A percentile compares a stretch with the other conserved stretches of the same genome.
phyloP scores from a whole-genome alignment of 345 rosid genomes.

The Firmiana major region DNA sequence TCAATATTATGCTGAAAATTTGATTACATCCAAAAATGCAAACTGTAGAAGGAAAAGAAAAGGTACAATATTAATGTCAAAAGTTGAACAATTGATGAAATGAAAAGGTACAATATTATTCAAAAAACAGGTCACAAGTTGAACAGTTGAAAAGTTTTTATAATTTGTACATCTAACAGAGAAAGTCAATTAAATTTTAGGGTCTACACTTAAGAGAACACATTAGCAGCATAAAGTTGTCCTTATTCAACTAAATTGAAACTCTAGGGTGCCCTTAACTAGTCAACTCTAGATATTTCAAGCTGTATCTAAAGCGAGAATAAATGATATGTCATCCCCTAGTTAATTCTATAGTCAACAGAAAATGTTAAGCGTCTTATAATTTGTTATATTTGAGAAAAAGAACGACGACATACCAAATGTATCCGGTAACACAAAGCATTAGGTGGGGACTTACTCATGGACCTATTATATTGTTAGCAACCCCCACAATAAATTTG shows the following conservation, averaged over 20 bases:
- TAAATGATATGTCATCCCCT: background rate
- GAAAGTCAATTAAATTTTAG: background rate
- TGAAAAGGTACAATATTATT: background rate
- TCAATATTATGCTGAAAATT: background rate
- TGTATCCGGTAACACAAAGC: no score
- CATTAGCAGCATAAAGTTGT: background rate
- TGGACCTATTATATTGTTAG: no score
- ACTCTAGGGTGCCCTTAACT: background rate
- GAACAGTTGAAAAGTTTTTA: background rate
- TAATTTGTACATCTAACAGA: background rate
- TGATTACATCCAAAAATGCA: background rate
- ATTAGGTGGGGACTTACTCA: no score
- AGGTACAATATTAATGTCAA: background rate
- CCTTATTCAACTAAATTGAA: background rate
- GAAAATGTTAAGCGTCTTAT: no score
- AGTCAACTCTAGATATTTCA: background rate
- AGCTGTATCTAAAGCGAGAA: background rate
- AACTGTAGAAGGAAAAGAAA: background rate
- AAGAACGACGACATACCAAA: no score
- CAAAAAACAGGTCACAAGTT: background rate
- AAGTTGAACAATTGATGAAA: no score
- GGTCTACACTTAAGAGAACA: background rate
- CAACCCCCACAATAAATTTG: no score
- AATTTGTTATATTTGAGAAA: no score
- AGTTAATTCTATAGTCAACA: no score